phyloP scores from a whole-genome alignment of 768 basidiomycete genomes.

The Hortiboletus flavorubellus region DNA sequence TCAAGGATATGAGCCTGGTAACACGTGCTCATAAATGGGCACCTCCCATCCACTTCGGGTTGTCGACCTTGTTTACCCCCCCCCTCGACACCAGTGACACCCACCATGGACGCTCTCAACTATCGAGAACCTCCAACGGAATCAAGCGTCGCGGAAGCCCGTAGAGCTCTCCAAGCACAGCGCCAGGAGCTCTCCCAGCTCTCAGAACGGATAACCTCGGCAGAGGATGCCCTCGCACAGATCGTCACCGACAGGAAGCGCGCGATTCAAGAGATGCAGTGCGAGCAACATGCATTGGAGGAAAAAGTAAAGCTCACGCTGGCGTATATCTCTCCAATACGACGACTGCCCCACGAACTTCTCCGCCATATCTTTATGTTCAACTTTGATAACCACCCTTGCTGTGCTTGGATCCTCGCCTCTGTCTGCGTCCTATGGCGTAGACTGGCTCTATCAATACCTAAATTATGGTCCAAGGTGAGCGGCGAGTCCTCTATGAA shows the following conservation, averaged over 20 bases:
- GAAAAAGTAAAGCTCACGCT: slow-evolving; percentile 45
- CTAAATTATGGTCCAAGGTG: slow-evolving; percentile 76
- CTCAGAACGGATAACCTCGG: slow-evolving; percentile 45
- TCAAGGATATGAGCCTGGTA: background rate
- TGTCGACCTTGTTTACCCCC: slow-evolving; percentile 5
- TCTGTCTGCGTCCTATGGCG: slow-evolving; percentile 70
- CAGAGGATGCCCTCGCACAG: slow-evolving; percentile 55
- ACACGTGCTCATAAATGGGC: slow-evolving; percentile 23
- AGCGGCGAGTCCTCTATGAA: slow-evolving; percentile 22
- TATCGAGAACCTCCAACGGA: slow-evolving; percentile 61
- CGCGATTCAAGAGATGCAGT: slow-evolving; percentile 52
- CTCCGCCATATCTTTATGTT: slow-evolving; percentile 68
- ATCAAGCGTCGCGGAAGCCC: slow-evolving; percentile 50
- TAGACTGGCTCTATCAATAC: slow-evolving; percentile 59
- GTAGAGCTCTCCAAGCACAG: slow-evolving; percentile 38
- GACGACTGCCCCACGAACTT: slow-evolving; percentile 69
- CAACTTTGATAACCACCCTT: slow-evolving; percentile 67
- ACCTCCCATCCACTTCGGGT: slow-evolving; percentile 22
- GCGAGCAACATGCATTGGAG: slow-evolving; percentile 47
- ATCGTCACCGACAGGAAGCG: slow-evolving; percentile 53
- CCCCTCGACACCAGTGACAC: slow-evolving; percentile 16
- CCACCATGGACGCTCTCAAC: slow-evolving; percentile 26
- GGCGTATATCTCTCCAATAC: slow-evolving; percentile 71
- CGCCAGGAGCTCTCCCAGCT: slow-evolving; percentile 32
- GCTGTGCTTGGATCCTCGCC: slow-evolving; percentile 71